phyloP scores from a whole-genome alignment of 1,284 basidiomycete genomes.

The Apiotrichum siamense region DNA sequence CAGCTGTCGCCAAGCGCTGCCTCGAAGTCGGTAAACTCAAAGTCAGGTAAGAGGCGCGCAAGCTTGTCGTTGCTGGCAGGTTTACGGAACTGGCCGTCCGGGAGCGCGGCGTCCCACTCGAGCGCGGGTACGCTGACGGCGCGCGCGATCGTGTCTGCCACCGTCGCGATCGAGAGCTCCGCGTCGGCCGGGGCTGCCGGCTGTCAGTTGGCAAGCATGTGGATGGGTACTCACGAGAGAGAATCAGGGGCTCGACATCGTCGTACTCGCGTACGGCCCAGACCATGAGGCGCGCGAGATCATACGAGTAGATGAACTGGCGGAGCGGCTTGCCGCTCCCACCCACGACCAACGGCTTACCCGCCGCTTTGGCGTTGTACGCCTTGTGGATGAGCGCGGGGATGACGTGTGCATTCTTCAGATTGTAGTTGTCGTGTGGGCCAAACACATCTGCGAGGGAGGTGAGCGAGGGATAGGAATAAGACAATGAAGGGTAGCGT shows the following conservation, averaged over 20 bases:
- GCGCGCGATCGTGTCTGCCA: slow-evolving; percentile 75
- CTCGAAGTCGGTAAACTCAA: slow-evolving; percentile 79
- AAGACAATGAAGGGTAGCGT: no score
- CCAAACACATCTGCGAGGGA: slow-evolving; percentile 62
- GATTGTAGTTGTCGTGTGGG: slow-evolving; percentile 56
- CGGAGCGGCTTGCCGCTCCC: slow-evolving; percentile 81
- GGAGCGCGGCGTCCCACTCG: slow-evolving; percentile 45
- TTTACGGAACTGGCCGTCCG: slow-evolving; percentile 87
- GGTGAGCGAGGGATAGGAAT: neutral
- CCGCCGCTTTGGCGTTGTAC: slow-evolving; percentile 76
- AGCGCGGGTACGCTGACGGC: slow-evolving; percentile 59
- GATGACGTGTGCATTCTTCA: slow-evolving; percentile 84
- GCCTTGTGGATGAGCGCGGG: slow-evolving; percentile 84
- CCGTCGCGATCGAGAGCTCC: slow-evolving; percentile 78
- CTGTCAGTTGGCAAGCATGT: neutral
- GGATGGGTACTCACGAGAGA: slow-evolving; percentile 57
- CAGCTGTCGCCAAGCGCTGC: slow-evolving; percentile 64
- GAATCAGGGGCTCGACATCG: slow-evolving; percentile 79
- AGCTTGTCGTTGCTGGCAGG: slow-evolving; percentile 87
- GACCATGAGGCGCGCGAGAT: slow-evolving; percentile 85
- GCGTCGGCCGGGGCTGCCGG: slow-evolving; percentile 60
- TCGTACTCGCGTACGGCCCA: slow-evolving; percentile 85
- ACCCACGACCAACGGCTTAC: slow-evolving; percentile 70
- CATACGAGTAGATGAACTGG: slow-evolving; percentile 89
- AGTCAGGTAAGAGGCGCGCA: slow-evolving; percentile 56